These are phyloP conservation scores for Dendrocalamus sinicus DNA, from an alignment of 176 grass and related monocot species.

Conservation along the genomic window DNA sequence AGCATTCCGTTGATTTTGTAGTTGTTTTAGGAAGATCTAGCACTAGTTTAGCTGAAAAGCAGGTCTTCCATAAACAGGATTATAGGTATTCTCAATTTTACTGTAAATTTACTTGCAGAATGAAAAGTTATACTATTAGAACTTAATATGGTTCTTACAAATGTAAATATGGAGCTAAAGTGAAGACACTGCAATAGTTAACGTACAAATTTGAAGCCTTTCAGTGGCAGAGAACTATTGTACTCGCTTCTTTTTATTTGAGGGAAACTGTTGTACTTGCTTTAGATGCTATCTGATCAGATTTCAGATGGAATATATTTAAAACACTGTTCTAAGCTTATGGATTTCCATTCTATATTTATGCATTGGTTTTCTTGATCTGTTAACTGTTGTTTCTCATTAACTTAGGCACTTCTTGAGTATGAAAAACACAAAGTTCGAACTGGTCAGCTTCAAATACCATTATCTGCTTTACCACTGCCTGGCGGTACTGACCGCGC, in stretches of 20 bases:
- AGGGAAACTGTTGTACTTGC: conserved; percentile 8
- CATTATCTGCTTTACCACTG: conserved; percentile 58
- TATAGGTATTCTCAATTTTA: conserved; percentile 8
- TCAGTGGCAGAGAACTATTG: neutral
- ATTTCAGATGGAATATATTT: neutral
- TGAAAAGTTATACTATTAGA: neutral
- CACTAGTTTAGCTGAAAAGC: conserved; percentile 8
- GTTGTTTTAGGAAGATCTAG: neutral
- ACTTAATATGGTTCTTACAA: conserved; percentile 15
- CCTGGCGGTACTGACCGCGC: conserved; percentile 58
- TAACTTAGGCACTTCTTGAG: conserved; percentile 82
- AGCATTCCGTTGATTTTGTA: neutral
- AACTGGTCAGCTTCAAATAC: conserved; percentile 87
- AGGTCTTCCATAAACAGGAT: conserved; percentile 15
- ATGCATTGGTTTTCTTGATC: conserved; percentile 14
- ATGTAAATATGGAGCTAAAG: conserved; percentile 23
- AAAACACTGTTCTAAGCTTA: conserved; percentile 22
- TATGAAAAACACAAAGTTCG: conserved; percentile 97
- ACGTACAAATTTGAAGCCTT: conserved; percentile 2
- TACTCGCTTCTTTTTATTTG: conserved; percentile 18
- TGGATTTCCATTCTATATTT: conserved; percentile 25
- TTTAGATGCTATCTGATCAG: conserved; percentile 7
- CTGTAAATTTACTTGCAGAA: conserved; percentile 20
- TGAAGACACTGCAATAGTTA: conserved; percentile 12
- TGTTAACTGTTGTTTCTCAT: conserved; percentile 49